Conservation (phyloP, 208 protist genomes). For the Trypanosoma platydactyli region DNA sequence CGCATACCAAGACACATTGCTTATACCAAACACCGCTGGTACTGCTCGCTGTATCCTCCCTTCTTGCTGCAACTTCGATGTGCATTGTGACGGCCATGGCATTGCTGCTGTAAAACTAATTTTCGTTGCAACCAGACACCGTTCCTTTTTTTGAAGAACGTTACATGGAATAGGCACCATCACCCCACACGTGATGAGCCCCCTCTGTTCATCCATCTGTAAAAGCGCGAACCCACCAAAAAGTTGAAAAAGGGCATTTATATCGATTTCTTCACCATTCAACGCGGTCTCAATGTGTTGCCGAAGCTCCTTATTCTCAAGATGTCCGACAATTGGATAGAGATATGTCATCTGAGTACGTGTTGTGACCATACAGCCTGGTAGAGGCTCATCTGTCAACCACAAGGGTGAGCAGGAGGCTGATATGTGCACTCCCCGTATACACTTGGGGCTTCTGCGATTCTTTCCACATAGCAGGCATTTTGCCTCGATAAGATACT, state of each 20-base stretch:
- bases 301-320: slow-evolving; percentile 45
- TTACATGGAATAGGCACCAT: slow-evolving; percentile 57
- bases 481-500: slow-evolving; percentile 47
- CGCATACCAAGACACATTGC: slow-evolving; percentile 55
- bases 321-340: slow-evolving; percentile 42
- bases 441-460: slow-evolving; percentile 38
- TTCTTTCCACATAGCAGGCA: slow-evolving; percentile 52
- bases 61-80: slow-evolving; percentile 44
- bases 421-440: slow-evolving; percentile 39
- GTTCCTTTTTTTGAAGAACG: slow-evolving; percentile 47
- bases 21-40: slow-evolving; percentile 47
- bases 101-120: slow-evolving; percentile 64
- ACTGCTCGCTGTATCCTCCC: slow-evolving; percentile 51
- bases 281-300: slow-evolving; percentile 39
- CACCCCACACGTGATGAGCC: slow-evolving; percentile 49
- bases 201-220: slow-evolving; percentile 21
- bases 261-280: slow-evolving; percentile 34
- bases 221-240: slow-evolving; percentile 74
- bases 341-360: slow-evolving; percentile 46
- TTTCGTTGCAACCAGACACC: slow-evolving; percentile 27
- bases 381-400: slow-evolving; percentile 55
- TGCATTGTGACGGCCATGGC: slow-evolving; percentile 79
- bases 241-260: slow-evolving; percentile 52
- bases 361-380: slow-evolving; percentile 27
- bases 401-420: slow-evolving; percentile 63